Evolutionary conservation across 768 basidiomycete species (phyloP), one percentile per base, ranked within the genome.

Genomic region (Tylopilus sp.): DNA sequence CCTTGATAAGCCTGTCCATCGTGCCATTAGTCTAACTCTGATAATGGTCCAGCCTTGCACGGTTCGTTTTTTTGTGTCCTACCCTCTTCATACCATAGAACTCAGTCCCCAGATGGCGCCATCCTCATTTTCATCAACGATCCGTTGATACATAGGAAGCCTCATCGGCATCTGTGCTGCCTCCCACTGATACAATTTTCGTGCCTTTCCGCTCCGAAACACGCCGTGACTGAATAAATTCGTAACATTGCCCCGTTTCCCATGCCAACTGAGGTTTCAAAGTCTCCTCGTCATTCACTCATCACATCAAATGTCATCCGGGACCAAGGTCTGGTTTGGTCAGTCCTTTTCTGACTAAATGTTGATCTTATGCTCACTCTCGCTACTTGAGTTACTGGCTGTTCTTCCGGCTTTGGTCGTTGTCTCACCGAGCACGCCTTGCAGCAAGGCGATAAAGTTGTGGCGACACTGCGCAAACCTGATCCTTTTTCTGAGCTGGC

Each of bases 381-480:
- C 30, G 3, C n/a, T 12, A 9, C 7, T 43, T 26, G n/a, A 73
- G 78, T 75, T 22, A 76, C 73, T 15, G 75, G 76, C 12, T 58
- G 69, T 4, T 73, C 71, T 11, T 64, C 72, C 0, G 74, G 75
- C 25, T 68, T 77, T 40, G 75, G 75, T 6, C 68, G 61, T n/a
- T 45, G 56, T 21, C 57, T 71, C 21, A 58, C 64, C 2, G 61
- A 73, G 48, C 11, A 49, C 3, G 71, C 62, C 41, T 66, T 78
- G 36, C 33, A 49, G 12, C 62, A 58, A 8, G 76, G 75, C 17
- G 73, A 74, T 38, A 68, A 50, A 7, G 76, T 67, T 44, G 64
- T 75, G 50, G 76, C 78, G 9, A 76, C 77, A n/a, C 55, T 75
- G 25, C 73, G 75, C 40, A 71, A 62, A 47, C 74, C 73, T 6